phyloP scores from a whole-genome alignment of 2,329 filamentous ascomycete species.

The Clarireedia sp. region DNA sequence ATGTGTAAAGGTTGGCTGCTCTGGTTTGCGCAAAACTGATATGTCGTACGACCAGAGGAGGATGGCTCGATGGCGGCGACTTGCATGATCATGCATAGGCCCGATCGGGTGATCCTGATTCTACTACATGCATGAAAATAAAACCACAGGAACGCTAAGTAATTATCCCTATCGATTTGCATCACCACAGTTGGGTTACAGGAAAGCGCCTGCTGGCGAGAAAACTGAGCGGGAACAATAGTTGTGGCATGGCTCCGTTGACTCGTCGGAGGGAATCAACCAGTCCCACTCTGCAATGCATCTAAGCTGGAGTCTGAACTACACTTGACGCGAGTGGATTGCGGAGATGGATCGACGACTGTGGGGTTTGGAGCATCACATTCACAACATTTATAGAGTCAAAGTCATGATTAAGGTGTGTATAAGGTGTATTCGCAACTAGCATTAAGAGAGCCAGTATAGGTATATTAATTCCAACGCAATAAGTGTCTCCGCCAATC shows the following conservation, averaged over 20 bases:
- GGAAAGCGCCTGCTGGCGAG: no score
- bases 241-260: background rate
- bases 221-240: no score
- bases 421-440: constrained; percentile 4
- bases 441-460: constrained; percentile 2
- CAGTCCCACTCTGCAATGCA: no score
- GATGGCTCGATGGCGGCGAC: background rate
- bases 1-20: background rate
- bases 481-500: background rate
- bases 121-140: constrained; percentile 5
- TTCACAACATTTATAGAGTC: background rate
- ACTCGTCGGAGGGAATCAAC: background rate
- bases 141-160: constrained; percentile 1
- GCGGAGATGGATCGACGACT: no score
- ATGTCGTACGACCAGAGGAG: background rate
- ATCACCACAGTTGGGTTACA: background rate
- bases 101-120: constrained; percentile 1
- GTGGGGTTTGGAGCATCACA: no score
- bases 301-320: no score
- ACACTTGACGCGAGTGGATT: no score
- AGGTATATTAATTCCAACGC: constrained; percentile 1
- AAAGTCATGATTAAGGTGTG: background rate
- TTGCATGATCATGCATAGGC: constrained; percentile 3
- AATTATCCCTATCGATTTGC: constrained; percentile 2
- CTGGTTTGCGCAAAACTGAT: background rate